Conservation (phyloP, 495 filamentous ascomycete genomes). For the Penicillium goetzii region DNA sequence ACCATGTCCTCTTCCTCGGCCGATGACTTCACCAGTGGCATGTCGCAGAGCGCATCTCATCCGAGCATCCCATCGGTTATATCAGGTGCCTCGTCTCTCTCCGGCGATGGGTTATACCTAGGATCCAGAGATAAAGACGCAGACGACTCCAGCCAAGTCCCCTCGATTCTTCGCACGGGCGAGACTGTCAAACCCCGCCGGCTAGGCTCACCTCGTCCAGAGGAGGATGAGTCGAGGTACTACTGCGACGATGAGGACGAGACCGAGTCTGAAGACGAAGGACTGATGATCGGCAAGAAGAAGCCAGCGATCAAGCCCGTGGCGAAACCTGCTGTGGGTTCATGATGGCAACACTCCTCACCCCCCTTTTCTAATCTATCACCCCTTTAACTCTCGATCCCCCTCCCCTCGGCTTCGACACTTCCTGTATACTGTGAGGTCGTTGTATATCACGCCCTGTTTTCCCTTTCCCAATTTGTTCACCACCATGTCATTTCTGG, state of each 20-base stretch:
- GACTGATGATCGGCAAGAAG: constrained; percentile 48
- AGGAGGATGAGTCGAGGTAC: constrained; percentile 49
- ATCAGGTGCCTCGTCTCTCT: constrained; percentile 81
- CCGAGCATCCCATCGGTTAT: constrained; percentile 77
- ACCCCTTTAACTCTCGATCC: not conserved
- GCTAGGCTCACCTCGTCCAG: constrained; percentile 28
- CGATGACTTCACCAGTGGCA: constrained; percentile 59
- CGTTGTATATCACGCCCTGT: constrained; percentile 31
- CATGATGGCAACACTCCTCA: not conserved
- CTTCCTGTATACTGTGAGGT: constrained; percentile 26
- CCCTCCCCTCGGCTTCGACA: constrained; percentile 15
- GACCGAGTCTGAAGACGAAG: constrained; percentile 56
- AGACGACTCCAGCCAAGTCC: constrained; percentile 38
- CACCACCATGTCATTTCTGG: constrained; percentile 16
- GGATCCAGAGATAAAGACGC: constrained; percentile 33
- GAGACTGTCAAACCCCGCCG: constrained; percentile 48
- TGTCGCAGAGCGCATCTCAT: constrained; percentile 68
- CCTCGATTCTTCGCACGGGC: constrained; percentile 50
- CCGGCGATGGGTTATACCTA: constrained; percentile 45
- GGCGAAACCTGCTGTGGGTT: constrained; percentile 12
- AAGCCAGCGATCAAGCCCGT: constrained; percentile 33
- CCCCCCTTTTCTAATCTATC: not conserved
- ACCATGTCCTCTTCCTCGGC: constrained; percentile 55
- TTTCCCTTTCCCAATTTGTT: constrained; percentile 12
- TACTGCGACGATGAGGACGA: constrained; percentile 54